phyloP scores from a whole-genome alignment of 331 rosid species.

The Rosa hybrid region DNA sequence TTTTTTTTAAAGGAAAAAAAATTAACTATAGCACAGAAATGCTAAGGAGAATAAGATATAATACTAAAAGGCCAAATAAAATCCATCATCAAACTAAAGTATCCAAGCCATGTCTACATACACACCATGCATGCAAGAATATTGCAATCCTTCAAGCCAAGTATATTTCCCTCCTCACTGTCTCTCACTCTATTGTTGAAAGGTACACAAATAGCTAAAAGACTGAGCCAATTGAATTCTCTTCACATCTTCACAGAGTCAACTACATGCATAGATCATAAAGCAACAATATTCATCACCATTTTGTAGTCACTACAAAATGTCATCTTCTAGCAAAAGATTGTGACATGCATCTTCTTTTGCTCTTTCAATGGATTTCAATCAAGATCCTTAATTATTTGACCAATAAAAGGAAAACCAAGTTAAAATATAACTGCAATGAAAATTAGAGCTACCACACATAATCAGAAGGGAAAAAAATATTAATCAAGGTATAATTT shows the following conservation, averaged over 20 bases:
- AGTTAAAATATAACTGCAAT: not conserved
- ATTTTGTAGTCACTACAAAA: not conserved
- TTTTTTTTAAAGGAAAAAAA: conserved; percentile 1
- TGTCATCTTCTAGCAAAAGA: conserved; percentile 6
- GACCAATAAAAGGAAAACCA: not conserved
- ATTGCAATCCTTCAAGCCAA: not conserved
- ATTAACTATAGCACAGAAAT: not conserved
- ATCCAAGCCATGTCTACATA: conserved; percentile 10
- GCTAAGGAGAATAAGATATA: not conserved
- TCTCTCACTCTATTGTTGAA: not conserved
- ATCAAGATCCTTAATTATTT: not conserved
- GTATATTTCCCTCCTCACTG: not conserved
- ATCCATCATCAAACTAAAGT: not conserved
- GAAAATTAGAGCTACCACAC: not conserved
- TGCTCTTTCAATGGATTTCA: not conserved
- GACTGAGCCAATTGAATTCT: not conserved
- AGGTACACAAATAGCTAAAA: not conserved
- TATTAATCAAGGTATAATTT: not conserved
- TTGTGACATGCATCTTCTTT: not conserved
- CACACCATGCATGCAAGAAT: not conserved
- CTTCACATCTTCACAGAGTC: not conserved
- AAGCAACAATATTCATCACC: not conserved
- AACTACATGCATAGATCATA: not conserved
- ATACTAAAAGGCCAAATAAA: not conserved
- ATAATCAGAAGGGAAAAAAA: not conserved